Evolutionary conservation across 805 yeast genomes (phyloP), one percentile per base, ranked within the genome.

Genomic region (Ogataea pilisensis): DNA sequence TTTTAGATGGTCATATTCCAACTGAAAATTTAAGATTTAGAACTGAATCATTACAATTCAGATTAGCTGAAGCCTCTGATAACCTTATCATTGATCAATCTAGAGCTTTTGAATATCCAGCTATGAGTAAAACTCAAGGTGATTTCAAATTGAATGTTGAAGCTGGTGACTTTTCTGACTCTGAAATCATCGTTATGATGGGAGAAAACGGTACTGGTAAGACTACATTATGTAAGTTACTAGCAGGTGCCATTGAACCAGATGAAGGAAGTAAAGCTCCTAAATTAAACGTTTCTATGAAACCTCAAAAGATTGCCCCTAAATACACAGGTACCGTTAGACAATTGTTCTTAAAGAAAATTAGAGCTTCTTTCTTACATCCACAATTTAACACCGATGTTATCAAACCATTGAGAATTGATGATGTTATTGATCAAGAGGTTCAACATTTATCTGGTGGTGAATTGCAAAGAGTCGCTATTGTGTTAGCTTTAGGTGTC

Each of bases 181-280:
- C 96, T 32, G 99, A 93, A 72, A 93, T 93, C 56, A 76, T 93
- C 58, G 99, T 93, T 43, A 87, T 93, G 96, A 91, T 93, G 95
- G 99, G 99, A 64, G 99, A 93, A 71, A 93, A 93, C 66, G 99
- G 99, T 72, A 93, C 99, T 16, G 99, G 99, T 73, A 93, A 93
- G 72, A 93, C 99, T 31, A 93, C 99, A 13, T 82, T 93, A 73
- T 91, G 97, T 78, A 86, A 85, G 65, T 72, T 93, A 58, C 74
- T 93, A 58, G 98, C 99, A 18, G 99, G 98, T 61, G 88, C 88
- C 21, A 75, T 87, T 53, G 74, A 84, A 37, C 91, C 99, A 25
- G 99, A 93, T 67, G 77, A 76, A 52, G 87, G 87, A 43, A 63
- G 70, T 45, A 79, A 80, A 60, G 81, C 87, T 46, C 97, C 97